phyloP scores from a whole-genome alignment of 2,329 filamentous ascomycete genomes.

The Periglandula ipomoeae region DNA sequence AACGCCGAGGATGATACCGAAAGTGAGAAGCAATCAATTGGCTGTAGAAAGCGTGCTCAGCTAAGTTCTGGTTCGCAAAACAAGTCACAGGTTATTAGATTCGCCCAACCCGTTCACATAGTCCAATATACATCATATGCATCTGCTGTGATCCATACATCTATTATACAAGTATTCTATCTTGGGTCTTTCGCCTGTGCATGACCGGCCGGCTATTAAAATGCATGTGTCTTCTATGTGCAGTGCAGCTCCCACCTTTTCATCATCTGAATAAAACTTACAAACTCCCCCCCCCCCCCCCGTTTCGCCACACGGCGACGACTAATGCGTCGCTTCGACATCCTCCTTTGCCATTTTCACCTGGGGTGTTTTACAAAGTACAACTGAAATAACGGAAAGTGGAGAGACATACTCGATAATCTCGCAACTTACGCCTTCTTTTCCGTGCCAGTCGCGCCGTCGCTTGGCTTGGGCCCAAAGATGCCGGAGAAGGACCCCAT shows the following conservation, averaged over 20 bases:
- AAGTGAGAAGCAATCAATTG: too few relatives aligned
- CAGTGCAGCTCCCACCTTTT: neutral
- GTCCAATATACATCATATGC: neutral
- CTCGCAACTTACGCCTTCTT: conserved; percentile 11
- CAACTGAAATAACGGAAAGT: conserved; percentile 1
- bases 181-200: neutral
- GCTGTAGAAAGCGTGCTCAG: too few relatives aligned
- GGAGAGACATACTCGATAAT: neutral
- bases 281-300: neutral
- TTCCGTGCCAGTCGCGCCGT: conserved; percentile 4
- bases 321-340: neutral
- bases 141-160: conserved; percentile 3
- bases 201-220: neutral
- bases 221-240: conserved; percentile 4
- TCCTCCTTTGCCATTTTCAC: neutral
- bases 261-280: neutral
- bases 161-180: conserved; percentile 7
- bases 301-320: neutral
- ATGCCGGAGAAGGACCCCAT: conserved; percentile 56
- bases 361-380: neutral
- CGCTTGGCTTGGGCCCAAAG: conserved; percentile 16
- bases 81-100: too few relatives aligned
- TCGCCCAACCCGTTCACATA: neutral
- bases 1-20: too few relatives aligned
- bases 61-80: too few relatives aligned